These are phyloP conservation scores for Neonothopanus nambi DNA, from an alignment of 1,284 basidiomycete species.

Conservation along the genomic window DNA sequence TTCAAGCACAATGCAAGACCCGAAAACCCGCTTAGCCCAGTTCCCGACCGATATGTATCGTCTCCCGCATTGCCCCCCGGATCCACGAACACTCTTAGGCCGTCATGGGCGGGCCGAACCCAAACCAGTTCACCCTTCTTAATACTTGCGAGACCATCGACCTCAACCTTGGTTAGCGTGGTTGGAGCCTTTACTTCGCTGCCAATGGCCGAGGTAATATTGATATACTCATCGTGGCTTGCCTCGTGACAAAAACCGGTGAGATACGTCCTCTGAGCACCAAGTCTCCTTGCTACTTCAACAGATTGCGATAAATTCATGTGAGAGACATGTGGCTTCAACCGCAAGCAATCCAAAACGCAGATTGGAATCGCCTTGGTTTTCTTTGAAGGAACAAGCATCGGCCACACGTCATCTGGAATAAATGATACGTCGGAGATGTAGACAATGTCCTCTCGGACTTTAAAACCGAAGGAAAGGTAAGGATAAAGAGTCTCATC, in stretches of 20 bases:
- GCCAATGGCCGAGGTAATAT: slow-evolving; percentile 52
- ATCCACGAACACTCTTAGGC: slow-evolving; percentile 51
- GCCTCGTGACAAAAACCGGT: slow-evolving; percentile 71
- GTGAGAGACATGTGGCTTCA: slow-evolving; percentile 67
- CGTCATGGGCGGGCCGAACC: slow-evolving; percentile 73
- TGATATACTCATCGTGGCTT: slow-evolving; percentile 66
- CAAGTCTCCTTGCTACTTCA: slow-evolving; percentile 50
- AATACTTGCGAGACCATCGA: slow-evolving; percentile 45
- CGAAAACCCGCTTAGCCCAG: too few relatives aligned
- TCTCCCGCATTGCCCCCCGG: too few relatives aligned
- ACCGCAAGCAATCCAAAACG: slow-evolving; percentile 71
- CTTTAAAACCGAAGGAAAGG: slow-evolving; percentile 70
- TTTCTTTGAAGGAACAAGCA: slow-evolving; percentile 36
- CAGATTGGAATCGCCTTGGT: slow-evolving; percentile 49
- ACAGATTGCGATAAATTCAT: slow-evolving; percentile 65
- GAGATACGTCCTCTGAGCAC: slow-evolving; percentile 63
- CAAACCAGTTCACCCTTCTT: slow-evolving; percentile 49
- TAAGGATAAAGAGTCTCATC: slow-evolving; percentile 54
- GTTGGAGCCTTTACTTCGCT: slow-evolving; percentile 33
- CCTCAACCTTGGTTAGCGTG: slow-evolving; percentile 39
- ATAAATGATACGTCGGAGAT: slow-evolving; percentile 77
- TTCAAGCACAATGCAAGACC: too few relatives aligned
- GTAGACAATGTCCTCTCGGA: slow-evolving; percentile 64
- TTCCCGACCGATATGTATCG: too few relatives aligned
- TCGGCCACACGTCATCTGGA: slow-evolving; percentile 64